Conservation (phyloP, 1,284 basidiomycete genomes). For the Cutaneotrichosporon curvatum region DNA sequence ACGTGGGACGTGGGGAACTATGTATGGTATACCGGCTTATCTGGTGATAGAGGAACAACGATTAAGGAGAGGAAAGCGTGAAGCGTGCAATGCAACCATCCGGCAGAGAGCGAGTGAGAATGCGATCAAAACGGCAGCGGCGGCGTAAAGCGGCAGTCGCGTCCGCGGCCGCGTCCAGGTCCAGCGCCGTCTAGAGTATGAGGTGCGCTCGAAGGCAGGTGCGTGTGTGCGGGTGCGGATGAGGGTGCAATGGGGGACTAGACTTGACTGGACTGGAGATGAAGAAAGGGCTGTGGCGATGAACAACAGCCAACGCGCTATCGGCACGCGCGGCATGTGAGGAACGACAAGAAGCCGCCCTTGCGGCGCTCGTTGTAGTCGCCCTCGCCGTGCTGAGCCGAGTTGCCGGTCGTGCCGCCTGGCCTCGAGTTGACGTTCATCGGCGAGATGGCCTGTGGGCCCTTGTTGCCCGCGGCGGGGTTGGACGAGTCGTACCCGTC, state of each 20-base stretch:
- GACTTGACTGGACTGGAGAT: too few species aligned
- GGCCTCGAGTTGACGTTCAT: slow-evolving; percentile 39
- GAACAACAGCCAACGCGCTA: slow-evolving; percentile 10
- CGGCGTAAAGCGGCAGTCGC: too few species aligned
- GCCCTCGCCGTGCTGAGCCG: slow-evolving; percentile 35
- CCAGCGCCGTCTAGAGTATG: too few species aligned
- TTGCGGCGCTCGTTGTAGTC: slow-evolving; percentile 34
- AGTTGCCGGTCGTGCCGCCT: slow-evolving; percentile 30
- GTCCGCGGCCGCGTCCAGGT: too few species aligned
- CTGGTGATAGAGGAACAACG: slow-evolving; percentile 5
- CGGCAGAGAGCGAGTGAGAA: slow-evolving; percentile 3
- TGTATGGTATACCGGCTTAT: background rate
- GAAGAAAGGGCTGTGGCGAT: too few species aligned
- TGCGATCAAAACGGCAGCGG: background rate
- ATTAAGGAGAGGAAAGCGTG: slow-evolving; percentile 4
- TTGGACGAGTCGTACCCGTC: slow-evolving; percentile 37
- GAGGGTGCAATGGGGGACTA: too few species aligned
- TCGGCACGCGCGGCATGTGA: slow-evolving; percentile 41
- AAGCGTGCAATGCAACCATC: slow-evolving; percentile 1
- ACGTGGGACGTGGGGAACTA: too few species aligned
- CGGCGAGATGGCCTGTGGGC: slow-evolving; percentile 29
- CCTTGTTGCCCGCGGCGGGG: slow-evolving; percentile 11
- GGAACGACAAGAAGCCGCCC: slow-evolving; percentile 37
- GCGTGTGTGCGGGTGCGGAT: too few species aligned
- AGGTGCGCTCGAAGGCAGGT: too few species aligned